Base-by-base conservation (phyloP, 2,329 filamentous ascomycete species). In the Aspergillus sergii region DNA sequence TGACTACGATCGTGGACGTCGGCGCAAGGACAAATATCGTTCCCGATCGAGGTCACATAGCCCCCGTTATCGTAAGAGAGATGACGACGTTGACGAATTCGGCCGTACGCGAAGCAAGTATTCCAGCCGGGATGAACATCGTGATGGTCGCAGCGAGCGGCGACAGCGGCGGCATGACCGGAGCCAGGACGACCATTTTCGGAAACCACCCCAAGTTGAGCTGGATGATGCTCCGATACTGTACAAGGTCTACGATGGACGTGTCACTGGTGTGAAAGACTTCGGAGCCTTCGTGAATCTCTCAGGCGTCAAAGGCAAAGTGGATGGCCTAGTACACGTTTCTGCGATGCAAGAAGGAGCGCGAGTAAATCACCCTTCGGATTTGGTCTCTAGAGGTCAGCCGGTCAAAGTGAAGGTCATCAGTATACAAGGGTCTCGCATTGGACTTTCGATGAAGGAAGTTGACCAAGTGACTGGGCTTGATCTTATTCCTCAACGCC, bases 241-340 rank as follows among this genome's bases (percentile, higher is more conserved):
- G 8, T 89, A 89, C 82, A 99, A 99, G 75, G 81, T 97, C 2
- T 99, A 99, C 73, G 87, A 93, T 66, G 95, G 95, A 1, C 89
- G 90, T 72, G 92, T 98, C 16, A 97, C 93, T 0, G 93, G 94
- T 0, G 84, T 99, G 59, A 98, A 97, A 72, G 93, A 97, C 65
- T 99, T 98, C 79, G 95, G 95, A 12, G 93, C 89, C 0, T 99
- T 99, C 77, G 93, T 98, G 62, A 97, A 96, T 69, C 77, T 99
- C n/a, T 86, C 90, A 68, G 91, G 93, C 21, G 90, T 99, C 1
- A 89, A 85, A 71, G 94, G 94, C 54, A 96, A 93, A 76, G 91
- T 96, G 1, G 94, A 97, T 74, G 95, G 95, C 0, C 83, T 99
- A 67, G 94, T 99, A 0, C 95, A 99, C 75, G 89, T 99, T 32